Evolutionary conservation across 768 basidiomycete genomes (phyloP), one percentile per base, ranked within the genome.

Genomic region (Gymnopilus junonius): DNA sequence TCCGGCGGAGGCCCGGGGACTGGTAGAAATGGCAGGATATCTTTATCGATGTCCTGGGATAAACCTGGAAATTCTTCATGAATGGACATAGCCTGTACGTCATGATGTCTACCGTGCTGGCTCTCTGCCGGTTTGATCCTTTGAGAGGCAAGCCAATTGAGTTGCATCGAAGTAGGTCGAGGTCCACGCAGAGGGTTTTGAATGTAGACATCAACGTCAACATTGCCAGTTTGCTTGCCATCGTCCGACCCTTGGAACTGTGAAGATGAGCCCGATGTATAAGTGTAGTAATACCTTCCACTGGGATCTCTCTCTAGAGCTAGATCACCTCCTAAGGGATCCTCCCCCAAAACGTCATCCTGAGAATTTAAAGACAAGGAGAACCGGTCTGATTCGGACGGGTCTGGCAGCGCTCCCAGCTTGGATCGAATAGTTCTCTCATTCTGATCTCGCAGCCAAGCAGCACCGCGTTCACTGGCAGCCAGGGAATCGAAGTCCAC

Each of bases 361-460:
- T 77, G 66, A 39, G 70, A 70, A 39, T 79, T 69, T 8, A 77
- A 70, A 17, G 80, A 77, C 34, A 82, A 66, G 1, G 83, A 86
- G 15, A 74, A 73, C 42, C 77, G 78, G 55, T 89, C 88, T 2
- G 83, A 80, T 48, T 82, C 82, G 2, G 89, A 89, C 12, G 86
- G 84, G 42, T 82, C 86, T 3, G 87, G 86, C 20, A 83, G 63
- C 2, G 73, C 79, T 17, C 89, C 90, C 7, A 90, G 76, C 79
- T 86, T 86, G 20, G 83, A 82, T 46, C 85, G 83, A 54, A 88
- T 82, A 0, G 84, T 81, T 12, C 92, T 84, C 32, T 86, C 82
- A 54, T 87, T 91, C 74, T 97, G 94, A 68, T 95, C 93, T 35
- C 85, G 83, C 45, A 97, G 74, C 94, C 94, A 96, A 27, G 89